Evolutionary conservation across 306 rosid species (phyloP).

Genomic region (Malus asiatica): DNA sequence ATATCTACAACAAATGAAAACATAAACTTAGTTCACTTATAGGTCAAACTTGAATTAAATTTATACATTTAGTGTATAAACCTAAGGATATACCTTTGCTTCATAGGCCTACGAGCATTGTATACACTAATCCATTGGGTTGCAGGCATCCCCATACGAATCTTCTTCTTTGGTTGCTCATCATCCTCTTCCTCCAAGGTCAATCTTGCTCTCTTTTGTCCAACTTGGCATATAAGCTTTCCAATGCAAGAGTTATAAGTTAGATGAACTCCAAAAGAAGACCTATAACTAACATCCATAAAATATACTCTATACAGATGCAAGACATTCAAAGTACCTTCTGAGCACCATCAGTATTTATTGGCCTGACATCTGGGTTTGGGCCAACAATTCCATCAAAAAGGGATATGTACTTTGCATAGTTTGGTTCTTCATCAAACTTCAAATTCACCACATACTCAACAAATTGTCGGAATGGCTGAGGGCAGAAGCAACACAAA

Average conservation of each 20-base stretch:
- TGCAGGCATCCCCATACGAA: conserved; percentile 80
- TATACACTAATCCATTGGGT: conserved; percentile 84
- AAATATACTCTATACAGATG: not conserved
- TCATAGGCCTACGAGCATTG: conserved; percentile 79
- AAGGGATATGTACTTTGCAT: conserved; percentile 74
- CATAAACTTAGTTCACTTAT: not conserved
- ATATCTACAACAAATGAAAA: conserved; percentile 44
- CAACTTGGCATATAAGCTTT: conserved; percentile 69
- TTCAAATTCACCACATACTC: conserved; percentile 71
- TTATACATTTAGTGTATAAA: not conserved
- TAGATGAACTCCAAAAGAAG: conserved; percentile 8
- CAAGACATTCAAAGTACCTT: conserved; percentile 31
- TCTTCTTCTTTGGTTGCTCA: conserved; percentile 77
- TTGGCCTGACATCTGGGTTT: conserved; percentile 74
- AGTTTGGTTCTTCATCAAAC: conserved; percentile 89
- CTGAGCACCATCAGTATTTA: conserved; percentile 87
- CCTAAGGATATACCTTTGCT: conserved; percentile 58
- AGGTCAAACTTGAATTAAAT: not conserved
- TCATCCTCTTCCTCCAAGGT: conserved; percentile 75
- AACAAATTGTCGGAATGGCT: conserved; percentile 69
- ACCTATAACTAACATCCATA: not conserved
- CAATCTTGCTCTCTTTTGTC: conserved; percentile 78
- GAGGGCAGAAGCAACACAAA: conserved; percentile 70
- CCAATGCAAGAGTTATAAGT: conserved; percentile 10
- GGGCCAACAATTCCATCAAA: conserved; percentile 82